These are phyloP conservation scores for Stereum hirsutum DNA, from an alignment of 1,284 basidiomycete genomes.

Conservation along the genomic window DNA sequence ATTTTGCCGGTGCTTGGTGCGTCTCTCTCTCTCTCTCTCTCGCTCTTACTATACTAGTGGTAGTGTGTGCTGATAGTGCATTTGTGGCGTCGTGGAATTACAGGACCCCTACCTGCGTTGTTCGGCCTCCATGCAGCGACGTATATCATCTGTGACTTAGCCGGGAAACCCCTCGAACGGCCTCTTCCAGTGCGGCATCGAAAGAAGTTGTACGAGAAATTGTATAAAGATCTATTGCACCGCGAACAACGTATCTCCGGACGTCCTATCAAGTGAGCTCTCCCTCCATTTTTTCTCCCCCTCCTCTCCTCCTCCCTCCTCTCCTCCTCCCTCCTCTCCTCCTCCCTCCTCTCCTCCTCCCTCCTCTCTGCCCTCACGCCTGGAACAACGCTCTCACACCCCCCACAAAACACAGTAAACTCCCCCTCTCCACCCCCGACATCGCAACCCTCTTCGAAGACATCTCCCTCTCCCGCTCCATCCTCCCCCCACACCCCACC, in stretches of 20 bases:
- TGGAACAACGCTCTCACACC: not conserved
- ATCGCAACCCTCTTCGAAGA: constrained; percentile 83
- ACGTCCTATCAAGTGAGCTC: constrained; percentile 20
- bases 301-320: not conserved
- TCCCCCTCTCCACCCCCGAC: constrained; percentile 77
- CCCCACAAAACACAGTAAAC: constrained; percentile 34
- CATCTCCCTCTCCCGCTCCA: constrained; percentile 70
- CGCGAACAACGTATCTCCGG: constrained; percentile 62
- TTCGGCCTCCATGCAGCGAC: constrained; percentile 87
- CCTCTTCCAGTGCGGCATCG: constrained; percentile 80
- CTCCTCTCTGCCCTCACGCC: not conserved
- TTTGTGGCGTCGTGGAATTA: no score
- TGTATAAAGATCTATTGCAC: constrained; percentile 67
- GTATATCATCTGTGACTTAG: constrained; percentile 79
- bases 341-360: not conserved
- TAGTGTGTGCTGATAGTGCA: no score
- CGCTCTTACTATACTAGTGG: not conserved
- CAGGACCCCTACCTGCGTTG: constrained; percentile 76
- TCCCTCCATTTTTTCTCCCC: not conserved
- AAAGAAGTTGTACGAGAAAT: constrained; percentile 76
- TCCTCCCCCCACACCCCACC: constrained; percentile 67
- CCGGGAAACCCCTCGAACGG: constrained; percentile 74
- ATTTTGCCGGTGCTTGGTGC: constrained; percentile 80
- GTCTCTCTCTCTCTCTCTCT: constrained; percentile 7
- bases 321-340: no score